Evolutionary conservation across 2,329 filamentous ascomycete species (phyloP).

Genomic region (Atkinsonella hypoxylon): DNA sequence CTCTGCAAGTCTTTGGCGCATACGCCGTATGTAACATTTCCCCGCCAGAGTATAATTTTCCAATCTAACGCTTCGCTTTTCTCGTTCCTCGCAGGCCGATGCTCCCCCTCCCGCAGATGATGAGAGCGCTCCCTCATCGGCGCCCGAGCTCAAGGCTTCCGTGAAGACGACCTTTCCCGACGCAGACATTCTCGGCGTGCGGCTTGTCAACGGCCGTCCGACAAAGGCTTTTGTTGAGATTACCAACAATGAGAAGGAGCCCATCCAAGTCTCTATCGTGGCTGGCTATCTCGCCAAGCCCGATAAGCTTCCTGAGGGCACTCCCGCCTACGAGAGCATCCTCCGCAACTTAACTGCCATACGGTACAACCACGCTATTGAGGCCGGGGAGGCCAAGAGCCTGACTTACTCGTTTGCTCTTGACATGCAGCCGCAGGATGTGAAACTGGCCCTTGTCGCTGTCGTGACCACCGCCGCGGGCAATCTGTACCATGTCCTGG

Average conservation of each 20-base stretch:
- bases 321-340: conserved; percentile 39
- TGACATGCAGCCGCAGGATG: conserved; percentile 86
- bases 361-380: conserved; percentile 61
- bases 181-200: conserved; percentile 82
- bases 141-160: conserved; percentile 32
- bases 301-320: conserved; percentile 34
- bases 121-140: neutral
- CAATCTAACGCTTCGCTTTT: neutral
- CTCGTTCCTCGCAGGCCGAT: conserved; percentile 4
- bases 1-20: conserved; percentile 6
- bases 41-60: neutral
- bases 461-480: conserved; percentile 58
- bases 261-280: conserved; percentile 65
- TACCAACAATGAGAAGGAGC: conserved; percentile 67
- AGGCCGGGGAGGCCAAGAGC: conserved; percentile 62
- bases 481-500: conserved; percentile 61
- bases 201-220: conserved; percentile 84
- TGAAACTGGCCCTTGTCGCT: conserved; percentile 65
- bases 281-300: conserved; percentile 59
- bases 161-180: conserved; percentile 52
- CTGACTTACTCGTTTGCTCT: conserved; percentile 76
- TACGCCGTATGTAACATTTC: conserved; percentile 2
- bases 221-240: conserved; percentile 75
- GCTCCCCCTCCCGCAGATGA: conserved; percentile 5
- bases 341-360: conserved; percentile 76